A percentile compares a stretch with the other conserved stretches of the same genome.
Conservation (phyloP, 2,329 filamentous ascomycete genomes). For the Penicillium sp. region DNA sequence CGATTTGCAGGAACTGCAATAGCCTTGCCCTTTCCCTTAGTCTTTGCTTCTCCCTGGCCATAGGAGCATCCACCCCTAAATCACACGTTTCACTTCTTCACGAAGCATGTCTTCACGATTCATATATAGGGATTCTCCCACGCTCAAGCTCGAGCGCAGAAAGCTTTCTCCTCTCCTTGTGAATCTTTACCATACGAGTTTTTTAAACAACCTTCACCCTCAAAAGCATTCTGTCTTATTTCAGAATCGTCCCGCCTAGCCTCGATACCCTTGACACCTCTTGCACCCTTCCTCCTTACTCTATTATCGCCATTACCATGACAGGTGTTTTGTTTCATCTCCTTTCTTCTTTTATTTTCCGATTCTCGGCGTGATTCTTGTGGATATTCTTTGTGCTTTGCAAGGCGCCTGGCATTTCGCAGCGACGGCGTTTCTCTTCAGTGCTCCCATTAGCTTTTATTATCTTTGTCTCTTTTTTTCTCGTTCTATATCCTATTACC, state of each 20-base stretch:
- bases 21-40: slow-evolving; percentile 2
- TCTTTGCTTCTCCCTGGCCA: slow-evolving; percentile 1
- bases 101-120: slow-evolving; percentile 9
- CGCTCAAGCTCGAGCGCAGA: slow-evolving; percentile 1
- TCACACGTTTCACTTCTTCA: background rate
- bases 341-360: background rate
- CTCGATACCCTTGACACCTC: background rate
- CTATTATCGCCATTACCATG: background rate
- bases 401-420: slow-evolving; percentile 4
- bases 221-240: background rate
- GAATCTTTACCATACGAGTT: background rate
- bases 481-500: background rate
- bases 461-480: background rate
- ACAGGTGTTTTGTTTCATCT: background rate
- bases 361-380: background rate
- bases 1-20: slow-evolving; percentile 36
- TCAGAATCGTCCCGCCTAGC: background rate
- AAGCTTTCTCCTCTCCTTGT: background rate
- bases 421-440: slow-evolving; percentile 14
- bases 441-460: slow-evolving; percentile 8
- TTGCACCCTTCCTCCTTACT: background rate
- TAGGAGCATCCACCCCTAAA: too few species aligned
- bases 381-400: background rate
- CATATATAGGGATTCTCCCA: too few species aligned
- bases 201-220: background rate